phyloP scores from a whole-genome alignment of 1,284 basidiomycete genomes.

The Pseudozyma sp. region DNA sequence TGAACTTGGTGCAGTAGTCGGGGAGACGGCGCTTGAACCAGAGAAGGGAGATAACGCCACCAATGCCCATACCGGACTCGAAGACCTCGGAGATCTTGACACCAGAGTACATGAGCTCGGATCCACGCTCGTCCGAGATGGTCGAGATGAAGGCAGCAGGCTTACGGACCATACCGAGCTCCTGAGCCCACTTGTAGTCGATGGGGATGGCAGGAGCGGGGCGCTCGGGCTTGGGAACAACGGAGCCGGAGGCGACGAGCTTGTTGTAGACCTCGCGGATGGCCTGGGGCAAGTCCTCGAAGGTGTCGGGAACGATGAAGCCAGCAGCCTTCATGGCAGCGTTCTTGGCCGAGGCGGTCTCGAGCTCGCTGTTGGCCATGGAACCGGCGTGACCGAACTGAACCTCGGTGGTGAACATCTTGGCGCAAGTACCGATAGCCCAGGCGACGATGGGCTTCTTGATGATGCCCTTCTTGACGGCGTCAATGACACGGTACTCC shows the following conservation, averaged over 20 bases:
- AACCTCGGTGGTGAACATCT: slow-evolving; percentile 99
- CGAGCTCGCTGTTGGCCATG: slow-evolving; percentile 96
- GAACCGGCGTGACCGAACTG: slow-evolving; percentile 99
- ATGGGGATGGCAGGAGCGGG: slow-evolving; percentile 96
- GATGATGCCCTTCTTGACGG: slow-evolving; percentile 92
- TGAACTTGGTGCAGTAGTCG: slow-evolving; percentile 73
- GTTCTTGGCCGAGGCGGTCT: slow-evolving; percentile 99
- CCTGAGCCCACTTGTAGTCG: slow-evolving; percentile 99
- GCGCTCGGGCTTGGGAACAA: slow-evolving; percentile 81
- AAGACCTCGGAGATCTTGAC: slow-evolving; percentile 98
- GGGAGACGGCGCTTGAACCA: slow-evolving; percentile 93
- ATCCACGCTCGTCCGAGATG: slow-evolving; percentile 98
- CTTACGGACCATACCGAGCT: slow-evolving; percentile 97
- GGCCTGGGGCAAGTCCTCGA: slow-evolving; percentile 90
- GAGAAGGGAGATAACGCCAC: slow-evolving; percentile 93
- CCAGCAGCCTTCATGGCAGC: slow-evolving; percentile 92
- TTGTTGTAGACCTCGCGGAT: slow-evolving; percentile 86
- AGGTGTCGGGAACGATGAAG: slow-evolving; percentile 96
- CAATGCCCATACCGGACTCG: slow-evolving; percentile 76
- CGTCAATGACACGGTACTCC: slow-evolving; percentile 98
- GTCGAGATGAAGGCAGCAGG: slow-evolving; percentile 99
- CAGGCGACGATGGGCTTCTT: slow-evolving; percentile 99
- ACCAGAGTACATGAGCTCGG: slow-evolving; percentile 97
- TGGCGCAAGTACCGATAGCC: slow-evolving; percentile 99
- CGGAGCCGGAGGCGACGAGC: slow-evolving; percentile 79